Conservation (phyloP, 352 stramenopile species). For the Phytophthora agathidicida region DNA sequence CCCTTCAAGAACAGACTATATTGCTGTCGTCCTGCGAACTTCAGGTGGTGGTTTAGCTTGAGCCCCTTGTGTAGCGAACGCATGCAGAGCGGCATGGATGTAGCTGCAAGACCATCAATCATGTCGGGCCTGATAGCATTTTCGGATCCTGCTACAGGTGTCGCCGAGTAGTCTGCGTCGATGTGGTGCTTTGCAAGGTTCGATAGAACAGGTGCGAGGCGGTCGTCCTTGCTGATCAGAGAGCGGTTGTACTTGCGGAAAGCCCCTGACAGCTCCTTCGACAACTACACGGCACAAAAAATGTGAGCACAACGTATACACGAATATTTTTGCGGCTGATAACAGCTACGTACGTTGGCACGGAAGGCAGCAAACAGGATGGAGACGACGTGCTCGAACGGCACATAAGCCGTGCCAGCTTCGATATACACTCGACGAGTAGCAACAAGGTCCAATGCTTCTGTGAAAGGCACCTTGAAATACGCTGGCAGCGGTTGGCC, state of each 20-base stretch:
- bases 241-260: constrained; percentile 90
- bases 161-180: constrained; percentile 85
- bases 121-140: constrained; percentile 90
- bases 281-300: constrained; percentile 64
- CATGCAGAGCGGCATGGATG: constrained; percentile 99
- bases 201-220: constrained; percentile 93
- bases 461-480: constrained; percentile 97
- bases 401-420: constrained; percentile 95
- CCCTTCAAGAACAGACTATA: constrained; percentile 99
- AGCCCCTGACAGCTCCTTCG: constrained; percentile 90
- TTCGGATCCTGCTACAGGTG: constrained; percentile 42
- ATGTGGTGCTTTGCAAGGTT: constrained; percentile 98
- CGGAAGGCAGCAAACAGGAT: constrained; percentile 95
- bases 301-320: constrained; percentile 4
- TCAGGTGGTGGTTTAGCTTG: constrained; percentile 96
- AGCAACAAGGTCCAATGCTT: constrained; percentile 93
- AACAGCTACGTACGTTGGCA: constrained; percentile 58
- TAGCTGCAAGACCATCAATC: constrained; percentile 88
- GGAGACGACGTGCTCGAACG: constrained; percentile 93
- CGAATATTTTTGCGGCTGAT: not conserved
- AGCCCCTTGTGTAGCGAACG: constrained; percentile 93
- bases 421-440: constrained; percentile 94
- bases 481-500: constrained; percentile 73
- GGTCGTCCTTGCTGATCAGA: constrained; percentile 91
- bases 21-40: constrained; percentile 96